Conservation (phyloP, 78 protist genomes). For the Dictyostelium intermedium region DNA sequence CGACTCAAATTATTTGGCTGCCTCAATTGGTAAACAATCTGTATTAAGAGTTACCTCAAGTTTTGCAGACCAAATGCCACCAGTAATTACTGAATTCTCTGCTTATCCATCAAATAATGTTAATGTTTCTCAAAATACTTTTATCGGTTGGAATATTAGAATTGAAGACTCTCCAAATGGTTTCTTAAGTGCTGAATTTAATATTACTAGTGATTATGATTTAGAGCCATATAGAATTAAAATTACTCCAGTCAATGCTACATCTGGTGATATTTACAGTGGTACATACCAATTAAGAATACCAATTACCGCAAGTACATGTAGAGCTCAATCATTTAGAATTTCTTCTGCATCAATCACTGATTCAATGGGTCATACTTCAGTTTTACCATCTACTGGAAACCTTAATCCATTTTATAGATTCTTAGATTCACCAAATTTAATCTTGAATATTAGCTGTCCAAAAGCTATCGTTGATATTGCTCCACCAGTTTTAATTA, state of each 20-base stretch:
- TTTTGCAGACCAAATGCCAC: slow-evolving; percentile 22
- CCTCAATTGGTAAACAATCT: background rate
- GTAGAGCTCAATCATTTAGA: background rate
- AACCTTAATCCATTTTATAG: background rate
- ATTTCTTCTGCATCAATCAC: background rate
- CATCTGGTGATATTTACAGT: background rate
- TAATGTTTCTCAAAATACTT: background rate
- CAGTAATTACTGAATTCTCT: background rate
- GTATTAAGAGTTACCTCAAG: background rate
- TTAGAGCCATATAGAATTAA: slow-evolving; percentile 5
- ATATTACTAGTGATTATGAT: slow-evolving; percentile 19
- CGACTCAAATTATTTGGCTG: background rate
- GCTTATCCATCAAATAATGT: background rate
- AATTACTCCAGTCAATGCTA: background rate
- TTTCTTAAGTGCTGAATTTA: background rate
- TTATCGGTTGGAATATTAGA: slow-evolving; percentile 23
- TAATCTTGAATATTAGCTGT: background rate
- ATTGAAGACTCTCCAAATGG: slow-evolving; percentile 50
- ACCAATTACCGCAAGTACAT: background rate
- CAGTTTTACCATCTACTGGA: background rate
- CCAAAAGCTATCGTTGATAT: background rate
- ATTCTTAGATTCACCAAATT: background rate
- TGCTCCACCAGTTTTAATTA: background rate
- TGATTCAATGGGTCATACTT: background rate
- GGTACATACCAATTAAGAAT: slow-evolving; percentile 17